These are phyloP conservation scores for Apiotrichum siamense DNA, from an alignment of 1,284 basidiomycete species.

Conservation along the genomic window DNA sequence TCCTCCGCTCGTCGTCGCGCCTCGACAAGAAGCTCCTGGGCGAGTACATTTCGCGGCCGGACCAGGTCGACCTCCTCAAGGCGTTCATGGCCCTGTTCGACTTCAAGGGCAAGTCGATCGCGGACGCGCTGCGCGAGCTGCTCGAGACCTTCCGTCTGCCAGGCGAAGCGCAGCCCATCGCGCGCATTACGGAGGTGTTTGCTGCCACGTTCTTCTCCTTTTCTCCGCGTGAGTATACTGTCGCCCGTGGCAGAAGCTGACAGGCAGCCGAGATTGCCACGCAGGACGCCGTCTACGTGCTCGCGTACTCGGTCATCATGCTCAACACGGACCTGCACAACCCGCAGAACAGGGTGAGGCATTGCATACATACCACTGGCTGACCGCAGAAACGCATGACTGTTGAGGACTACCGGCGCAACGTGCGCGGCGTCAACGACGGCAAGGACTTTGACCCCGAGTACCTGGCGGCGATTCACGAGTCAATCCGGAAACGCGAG, in stretches of 20 bases:
- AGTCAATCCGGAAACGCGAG: slow-evolving; percentile 88
- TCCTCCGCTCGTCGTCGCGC: slow-evolving; percentile 77
- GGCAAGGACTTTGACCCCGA: slow-evolving; percentile 75
- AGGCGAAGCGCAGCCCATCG: slow-evolving; percentile 91
- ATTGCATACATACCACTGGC: neutral
- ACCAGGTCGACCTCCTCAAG: slow-evolving; percentile 76
- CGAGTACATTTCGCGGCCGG: slow-evolving; percentile 86
- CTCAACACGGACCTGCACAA: slow-evolving; percentile 97
- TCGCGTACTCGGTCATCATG: slow-evolving; percentile 96
- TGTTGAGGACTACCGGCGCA: slow-evolving; percentile 86
- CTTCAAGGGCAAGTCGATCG: slow-evolving; percentile 83
- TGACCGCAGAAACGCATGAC: slow-evolving; percentile 80
- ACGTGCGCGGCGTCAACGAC: slow-evolving; percentile 89
- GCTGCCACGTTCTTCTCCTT: slow-evolving; percentile 84
- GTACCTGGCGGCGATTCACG: slow-evolving; percentile 82
- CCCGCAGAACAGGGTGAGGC: slow-evolving; percentile 62
- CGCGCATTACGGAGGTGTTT: slow-evolving; percentile 90
- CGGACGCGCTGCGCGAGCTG: slow-evolving; percentile 90
- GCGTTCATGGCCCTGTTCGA: slow-evolving; percentile 87
- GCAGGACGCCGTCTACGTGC: slow-evolving; percentile 89
- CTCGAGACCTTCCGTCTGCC: slow-evolving; percentile 92
- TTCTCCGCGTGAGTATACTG: slow-evolving; percentile 51
- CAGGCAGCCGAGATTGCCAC: slow-evolving; percentile 65
- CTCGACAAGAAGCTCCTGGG: slow-evolving; percentile 92
- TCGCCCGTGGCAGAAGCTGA: slow-evolving; percentile 51